These are phyloP conservation scores for Amanita rubescens DNA, from an alignment of 768 basidiomycete species.

Conservation along the genomic window DNA sequence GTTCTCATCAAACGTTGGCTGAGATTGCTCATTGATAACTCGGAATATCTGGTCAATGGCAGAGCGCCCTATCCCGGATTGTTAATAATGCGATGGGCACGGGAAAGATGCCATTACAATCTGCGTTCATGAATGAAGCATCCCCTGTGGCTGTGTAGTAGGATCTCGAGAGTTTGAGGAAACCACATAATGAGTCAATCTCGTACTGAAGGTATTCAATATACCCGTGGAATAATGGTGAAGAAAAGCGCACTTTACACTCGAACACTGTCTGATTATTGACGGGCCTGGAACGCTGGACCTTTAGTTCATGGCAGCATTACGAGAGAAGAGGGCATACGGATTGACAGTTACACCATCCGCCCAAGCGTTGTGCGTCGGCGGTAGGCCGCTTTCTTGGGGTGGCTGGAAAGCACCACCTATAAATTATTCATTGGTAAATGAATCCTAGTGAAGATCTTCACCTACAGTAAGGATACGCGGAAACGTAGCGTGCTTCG, in stretches of 20 bases:
- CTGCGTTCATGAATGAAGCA: slow-evolving; percentile 58
- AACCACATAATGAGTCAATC: slow-evolving; percentile 71
- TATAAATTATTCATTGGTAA: slow-evolving; percentile 10
- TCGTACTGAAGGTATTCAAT: slow-evolving; percentile 46
- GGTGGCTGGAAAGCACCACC: slow-evolving; percentile 77
- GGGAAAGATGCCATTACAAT: slow-evolving; percentile 38
- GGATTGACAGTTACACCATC: slow-evolving; percentile 66
- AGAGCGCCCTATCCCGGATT: slow-evolving; percentile 41
- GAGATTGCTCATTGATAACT: slow-evolving; percentile 73
- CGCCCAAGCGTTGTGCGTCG: slow-evolving; percentile 63
- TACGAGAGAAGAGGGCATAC: slow-evolving; percentile 31
- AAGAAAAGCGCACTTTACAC: slow-evolving; percentile 52
- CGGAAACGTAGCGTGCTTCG: slow-evolving; percentile 63
- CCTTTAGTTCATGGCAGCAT: neutral
- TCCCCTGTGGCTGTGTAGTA: slow-evolving; percentile 72
- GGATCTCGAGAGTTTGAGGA: slow-evolving; percentile 68
- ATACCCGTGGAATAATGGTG: neutral
- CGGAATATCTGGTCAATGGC: slow-evolving; percentile 69
- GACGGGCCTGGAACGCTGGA: slow-evolving; percentile 41
- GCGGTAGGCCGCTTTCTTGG: slow-evolving; percentile 59
- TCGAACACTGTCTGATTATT: slow-evolving; percentile 69
- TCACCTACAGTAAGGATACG: slow-evolving; percentile 62
- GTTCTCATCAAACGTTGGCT: slow-evolving; percentile 58
- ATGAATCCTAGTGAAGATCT: neutral
- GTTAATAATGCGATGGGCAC: slow-evolving; percentile 4